These are phyloP conservation scores for Suillus luteus DNA, from an alignment of 768 basidiomycete species.

Conservation along the genomic window DNA sequence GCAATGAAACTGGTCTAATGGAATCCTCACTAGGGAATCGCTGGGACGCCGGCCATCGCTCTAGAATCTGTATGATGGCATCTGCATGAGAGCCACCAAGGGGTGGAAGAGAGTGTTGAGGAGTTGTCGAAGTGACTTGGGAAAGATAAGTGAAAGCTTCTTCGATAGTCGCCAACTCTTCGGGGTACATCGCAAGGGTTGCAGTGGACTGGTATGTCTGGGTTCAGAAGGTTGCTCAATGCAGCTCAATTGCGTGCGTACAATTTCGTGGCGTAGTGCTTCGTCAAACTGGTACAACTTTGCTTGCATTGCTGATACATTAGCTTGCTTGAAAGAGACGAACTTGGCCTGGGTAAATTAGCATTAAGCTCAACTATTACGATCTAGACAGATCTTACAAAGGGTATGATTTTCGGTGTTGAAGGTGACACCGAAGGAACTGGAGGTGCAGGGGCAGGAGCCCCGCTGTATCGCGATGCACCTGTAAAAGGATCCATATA, in stretches of 20 bases:
- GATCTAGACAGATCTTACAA: slow-evolving; percentile 38
- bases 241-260: slow-evolving; percentile 36
- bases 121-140: slow-evolving; percentile 43
- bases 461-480: slow-evolving; percentile 58
- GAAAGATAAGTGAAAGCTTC: slow-evolving; percentile 64
- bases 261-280: slow-evolving; percentile 64
- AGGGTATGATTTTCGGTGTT: slow-evolving; percentile 49
- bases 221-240: not conserved
- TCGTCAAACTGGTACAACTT: slow-evolving; percentile 81
- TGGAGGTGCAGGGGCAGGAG: slow-evolving; percentile 38
- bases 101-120: slow-evolving; percentile 31
- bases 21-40: slow-evolving; percentile 64
- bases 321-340: slow-evolving; percentile 84
- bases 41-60: slow-evolving; percentile 72
- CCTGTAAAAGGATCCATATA: slow-evolving; percentile 76
- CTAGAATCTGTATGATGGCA: slow-evolving; percentile 60
- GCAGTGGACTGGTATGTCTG: slow-evolving; percentile 57
- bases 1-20: not conserved
- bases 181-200: slow-evolving; percentile 67
- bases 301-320: slow-evolving; percentile 73
- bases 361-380: slow-evolving; percentile 2
- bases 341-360: slow-evolving; percentile 49
- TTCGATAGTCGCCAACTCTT: slow-evolving; percentile 59
- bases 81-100: slow-evolving; percentile 57
- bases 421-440: slow-evolving; percentile 32